Evolutionary conservation across 148 eudicot species (phyloP), one percentile per base, ranked within the genome.

Genomic region (Silene conica): DNA sequence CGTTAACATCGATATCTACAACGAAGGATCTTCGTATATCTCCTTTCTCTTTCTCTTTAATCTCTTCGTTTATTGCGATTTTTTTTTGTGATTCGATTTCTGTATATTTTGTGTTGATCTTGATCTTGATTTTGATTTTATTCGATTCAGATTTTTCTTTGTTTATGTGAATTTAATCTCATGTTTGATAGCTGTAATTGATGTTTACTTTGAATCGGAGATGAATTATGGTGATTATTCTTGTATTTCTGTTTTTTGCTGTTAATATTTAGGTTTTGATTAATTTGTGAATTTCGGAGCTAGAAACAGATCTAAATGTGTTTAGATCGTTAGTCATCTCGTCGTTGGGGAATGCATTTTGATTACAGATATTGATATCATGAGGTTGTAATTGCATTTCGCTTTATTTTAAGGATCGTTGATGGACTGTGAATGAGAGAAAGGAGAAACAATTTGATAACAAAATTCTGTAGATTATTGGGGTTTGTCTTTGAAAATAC

Each of bases 21-120:
- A 91, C 70, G 85, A 91, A 71, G 98, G 98, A 91, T 90, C 88
- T 79, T 85, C 88, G 98, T 93, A 89, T 7, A 84, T 43, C 31
- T 14, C 50, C 25, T 31, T 4, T 31, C 60, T 20, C 59, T 56
- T 20, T 18, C 19, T 70, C 67, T 22, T 21, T 15, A 1, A 21
- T 45, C 56, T 3, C 9, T 3, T 69, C 56, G 7, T 10, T 67
- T 6, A 21, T 9, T 23, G 63, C 34, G 55, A n/a, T n/a, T n/a
- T n/a, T n/a, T n/a, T n/a, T 66, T n/a, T 26, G 14, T 64, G 45
- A 64, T 28, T 64, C 68, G 22, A 15, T 23, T 23, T 63, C 0
- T 25, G 2, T 31, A 21, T 23, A 14, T 0, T 63, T 23, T 15
- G 66, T 63, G 66, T 63, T 59, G 25, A 21, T 19, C 25, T 59